These are phyloP conservation scores for Aspergillus pseudonomiae DNA, from an alignment of 2,329 filamentous ascomycete species.

Conservation along the genomic window DNA sequence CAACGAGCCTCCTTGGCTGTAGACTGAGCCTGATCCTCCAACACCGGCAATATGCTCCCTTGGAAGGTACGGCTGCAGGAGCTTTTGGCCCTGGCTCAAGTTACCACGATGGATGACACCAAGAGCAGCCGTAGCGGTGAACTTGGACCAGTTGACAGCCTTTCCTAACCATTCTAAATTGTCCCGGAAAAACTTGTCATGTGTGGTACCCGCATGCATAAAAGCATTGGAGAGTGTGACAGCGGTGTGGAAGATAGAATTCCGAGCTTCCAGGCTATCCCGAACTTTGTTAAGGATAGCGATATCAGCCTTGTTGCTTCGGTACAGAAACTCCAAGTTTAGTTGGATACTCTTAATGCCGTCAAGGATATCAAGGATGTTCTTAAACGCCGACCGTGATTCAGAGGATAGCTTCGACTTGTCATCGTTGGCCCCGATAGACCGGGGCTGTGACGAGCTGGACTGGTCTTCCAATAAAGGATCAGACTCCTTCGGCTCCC, in stretches of 20 bases:
- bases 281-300: slow-evolving; percentile 94
- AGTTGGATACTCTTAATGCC: slow-evolving; percentile 93
- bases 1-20: slow-evolving; percentile 92
- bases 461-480: slow-evolving; percentile 58
- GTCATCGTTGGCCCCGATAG: slow-evolving; percentile 46
- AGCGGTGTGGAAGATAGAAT: slow-evolving; percentile 97
- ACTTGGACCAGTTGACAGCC: slow-evolving; percentile 99
- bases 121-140: slow-evolving; percentile 92
- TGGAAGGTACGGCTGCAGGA: slow-evolving; percentile 92
- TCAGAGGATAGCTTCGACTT: slow-evolving; percentile 48
- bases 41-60: slow-evolving; percentile 63
- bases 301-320: slow-evolving; percentile 90
- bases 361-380: slow-evolving; percentile 68
- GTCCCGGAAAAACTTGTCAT: slow-evolving; percentile 97
- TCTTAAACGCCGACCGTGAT: slow-evolving; percentile 57
- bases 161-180: slow-evolving; percentile 98
- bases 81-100: slow-evolving; percentile 86
- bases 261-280: slow-evolving; percentile 91
- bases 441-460: slow-evolving; percentile 43
- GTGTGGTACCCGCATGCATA: slow-evolving; percentile 98
- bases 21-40: slow-evolving; percentile 80
- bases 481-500: slow-evolving; percentile 60
- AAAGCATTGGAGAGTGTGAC: slow-evolving; percentile 98
- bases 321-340: slow-evolving; percentile 94
- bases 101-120: slow-evolving; percentile 98